Evolutionary conservation across 2,329 filamentous ascomycete species (phyloP), one percentile per base, ranked within the genome.

Genomic region (Fusarium incarnatum): DNA sequence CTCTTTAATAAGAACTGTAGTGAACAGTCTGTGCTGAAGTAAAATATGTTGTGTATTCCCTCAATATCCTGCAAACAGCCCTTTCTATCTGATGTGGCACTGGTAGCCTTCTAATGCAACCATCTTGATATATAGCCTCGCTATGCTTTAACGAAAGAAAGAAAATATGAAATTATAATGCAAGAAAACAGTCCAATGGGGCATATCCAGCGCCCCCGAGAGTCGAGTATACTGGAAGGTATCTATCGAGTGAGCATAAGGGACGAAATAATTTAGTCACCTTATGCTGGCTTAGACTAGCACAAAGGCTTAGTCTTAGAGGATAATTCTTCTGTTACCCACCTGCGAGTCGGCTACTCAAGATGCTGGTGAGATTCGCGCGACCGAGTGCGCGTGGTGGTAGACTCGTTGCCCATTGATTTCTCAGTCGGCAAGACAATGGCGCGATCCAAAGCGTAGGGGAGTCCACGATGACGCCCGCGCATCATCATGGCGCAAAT

Each of bases 401-500:
- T 37, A 5, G 60, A 40, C 22, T 75, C 64, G 8, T 64, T 53
- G 1, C 68, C 41, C 12, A 76, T 42, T 12, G 56, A 61, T n/a
- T 66, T 68, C 41, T 77, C 74, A 23, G 72, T 66, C 3, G 77
- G 78, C 9, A 81, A 60, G 46, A 77, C 75, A 30, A 81, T 78
- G 18, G 79, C 79, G 4, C 77, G 75, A 53, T 81, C 79, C 6
- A 81, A 71, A 2, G 72, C 57, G 42, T 80, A 79, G 0, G 79
- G 79, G 12, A 81, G 70, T 1, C 77, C 77, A 2, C 79, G 75
- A 45, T 81, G 79, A 2, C 79, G 76, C 3, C 79, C 79, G 18
- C 79, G 76, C 25, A 81, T 74, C 79, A 81, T 81, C 76, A 79
- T 79, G 37, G 74, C 73, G 50, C 79, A 80, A n/a, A 81, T 72